Conservation (phyloP, 805 yeast species). For the Ogataea paraovalis region DNA sequence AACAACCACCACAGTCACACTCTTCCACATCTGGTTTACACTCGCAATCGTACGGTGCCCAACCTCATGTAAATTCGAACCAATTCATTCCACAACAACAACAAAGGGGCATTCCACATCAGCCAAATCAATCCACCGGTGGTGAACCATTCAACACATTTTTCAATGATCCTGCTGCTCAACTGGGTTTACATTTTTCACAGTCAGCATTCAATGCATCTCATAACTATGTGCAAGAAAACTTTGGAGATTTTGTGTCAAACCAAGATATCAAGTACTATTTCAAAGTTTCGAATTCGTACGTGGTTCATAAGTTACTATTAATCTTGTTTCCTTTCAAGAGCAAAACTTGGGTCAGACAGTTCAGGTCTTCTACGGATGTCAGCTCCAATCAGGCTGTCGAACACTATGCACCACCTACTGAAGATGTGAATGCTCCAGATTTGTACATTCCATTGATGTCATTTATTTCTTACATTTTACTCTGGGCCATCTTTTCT, state of each 20-base stretch:
- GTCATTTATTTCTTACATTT: conserved; percentile 85
- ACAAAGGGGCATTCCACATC: conserved; percentile 1
- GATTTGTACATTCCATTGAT: conserved; percentile 94
- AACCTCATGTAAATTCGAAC: conserved; percentile 5
- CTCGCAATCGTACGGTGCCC: conserved; percentile 21
- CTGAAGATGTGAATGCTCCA: conserved; percentile 89
- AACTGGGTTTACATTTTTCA: conserved; percentile 85
- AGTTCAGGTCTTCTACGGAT: conserved; percentile 34
- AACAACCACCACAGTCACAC: conserved; percentile 2
- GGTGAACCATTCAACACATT: conserved; percentile 35
- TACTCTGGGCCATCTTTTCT: conserved; percentile 76
- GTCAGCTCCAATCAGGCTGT: conserved; percentile 30
- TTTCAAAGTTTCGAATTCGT: conserved; percentile 87
- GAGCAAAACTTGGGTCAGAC: conserved; percentile 78
- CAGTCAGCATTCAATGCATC: conserved; percentile 80
- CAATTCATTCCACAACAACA: conserved; percentile 2
- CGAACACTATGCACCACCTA: conserved; percentile 64
- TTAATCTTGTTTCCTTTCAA: conserved; percentile 82
- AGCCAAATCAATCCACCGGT: conserved; percentile 2
- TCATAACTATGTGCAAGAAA: conserved; percentile 73
- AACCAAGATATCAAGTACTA: conserved; percentile 69
- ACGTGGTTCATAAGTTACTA: conserved; percentile 69
- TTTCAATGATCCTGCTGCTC: conserved; percentile 74
- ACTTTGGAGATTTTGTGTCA: conserved; percentile 50
- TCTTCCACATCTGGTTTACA: conserved; percentile 18